These are phyloP conservation scores for Epichloe amarillans DNA, from an alignment of 2,329 filamentous ascomycete genomes.

Conservation along the genomic window DNA sequence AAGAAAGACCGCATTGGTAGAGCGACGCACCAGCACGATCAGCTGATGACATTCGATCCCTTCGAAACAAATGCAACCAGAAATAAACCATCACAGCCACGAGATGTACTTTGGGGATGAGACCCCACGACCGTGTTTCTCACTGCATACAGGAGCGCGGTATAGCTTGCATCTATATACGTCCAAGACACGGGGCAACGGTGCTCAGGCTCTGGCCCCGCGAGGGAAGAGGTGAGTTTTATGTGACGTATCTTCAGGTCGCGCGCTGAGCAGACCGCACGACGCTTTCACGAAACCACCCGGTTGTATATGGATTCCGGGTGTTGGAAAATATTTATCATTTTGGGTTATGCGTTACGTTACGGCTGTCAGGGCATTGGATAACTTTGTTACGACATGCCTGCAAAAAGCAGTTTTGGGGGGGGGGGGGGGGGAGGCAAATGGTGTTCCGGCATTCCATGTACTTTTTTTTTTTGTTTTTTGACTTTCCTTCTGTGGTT, in stretches of 20 bases:
- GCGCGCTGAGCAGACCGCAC: not conserved
- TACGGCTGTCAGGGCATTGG: not conserved
- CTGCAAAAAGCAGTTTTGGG: not conserved
- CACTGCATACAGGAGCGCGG: not conserved
- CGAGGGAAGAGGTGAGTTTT: not conserved
- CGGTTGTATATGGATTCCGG: not conserved
- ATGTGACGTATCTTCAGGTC: not conserved
- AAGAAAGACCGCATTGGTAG: constrained; percentile 21
- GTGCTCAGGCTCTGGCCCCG: not conserved
- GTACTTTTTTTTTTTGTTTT: too few relatives aligned
- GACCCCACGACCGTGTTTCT: not conserved
- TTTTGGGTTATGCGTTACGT: constrained; percentile 1
- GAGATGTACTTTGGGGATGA: not conserved
- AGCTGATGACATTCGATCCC: constrained; percentile 12
- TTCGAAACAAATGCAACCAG: not conserved
- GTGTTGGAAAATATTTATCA: not conserved
- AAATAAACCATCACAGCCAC: not conserved
- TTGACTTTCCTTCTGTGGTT: not conserved
- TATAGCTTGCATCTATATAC: not conserved
- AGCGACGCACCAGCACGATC: constrained; percentile 30
- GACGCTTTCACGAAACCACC: constrained; percentile 1
- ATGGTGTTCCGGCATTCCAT: not conserved
- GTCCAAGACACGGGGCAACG: not conserved
- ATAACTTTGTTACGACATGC: not conserved
- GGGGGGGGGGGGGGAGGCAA: not conserved